These are phyloP conservation scores for Aspergillus versicolor DNA, from an alignment of 2,329 filamentous ascomycete genomes.

Conservation along the genomic window DNA sequence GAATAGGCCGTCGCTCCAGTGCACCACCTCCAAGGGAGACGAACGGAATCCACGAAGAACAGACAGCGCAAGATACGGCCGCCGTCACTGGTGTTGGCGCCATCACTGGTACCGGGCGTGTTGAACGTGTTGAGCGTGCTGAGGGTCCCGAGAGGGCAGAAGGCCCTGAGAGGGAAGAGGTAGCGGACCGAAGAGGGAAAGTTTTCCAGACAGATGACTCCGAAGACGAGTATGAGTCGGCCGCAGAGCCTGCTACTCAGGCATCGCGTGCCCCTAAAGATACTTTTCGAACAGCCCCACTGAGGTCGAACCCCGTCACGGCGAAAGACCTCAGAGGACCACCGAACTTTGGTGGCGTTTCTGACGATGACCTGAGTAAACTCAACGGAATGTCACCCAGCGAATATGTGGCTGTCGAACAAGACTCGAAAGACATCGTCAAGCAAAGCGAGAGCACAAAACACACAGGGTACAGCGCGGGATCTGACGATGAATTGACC, in stretches of 20 bases:
- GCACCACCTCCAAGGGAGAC: slow-evolving; percentile 14
- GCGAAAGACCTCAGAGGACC: slow-evolving; percentile 21
- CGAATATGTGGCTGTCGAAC: slow-evolving; percentile 14
- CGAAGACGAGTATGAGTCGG: not conserved
- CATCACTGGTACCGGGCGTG: not conserved
- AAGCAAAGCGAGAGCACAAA: slow-evolving; percentile 18
- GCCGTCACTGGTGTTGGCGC: not conserved
- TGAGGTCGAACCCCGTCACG: slow-evolving; percentile 33
- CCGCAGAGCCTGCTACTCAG: not conserved
- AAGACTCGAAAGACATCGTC: slow-evolving; percentile 14
- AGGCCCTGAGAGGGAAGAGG: not conserved
- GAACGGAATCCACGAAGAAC: not conserved
- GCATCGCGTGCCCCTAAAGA: not conserved
- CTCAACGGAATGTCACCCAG: slow-evolving; percentile 18
- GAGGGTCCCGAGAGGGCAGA: not conserved
- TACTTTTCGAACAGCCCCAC: slow-evolving; percentile 23
- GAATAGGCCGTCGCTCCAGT: slow-evolving; percentile 29
- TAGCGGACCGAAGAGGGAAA: not conserved
- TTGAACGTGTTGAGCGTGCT: not conserved
- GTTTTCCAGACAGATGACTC: not conserved
- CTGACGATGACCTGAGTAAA: slow-evolving; percentile 15
- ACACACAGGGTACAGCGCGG: slow-evolving; percentile 21
- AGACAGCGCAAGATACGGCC: not conserved
- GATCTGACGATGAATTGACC: slow-evolving; percentile 9
- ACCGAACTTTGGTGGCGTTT: slow-evolving; percentile 10